Percentiles rank a stretch among this genome's conserved stretches.
Evolutionary conservation across 495 filamentous ascomycete genomes (phyloP).

Genomic region (Hypoxylon trugodes): DNA sequence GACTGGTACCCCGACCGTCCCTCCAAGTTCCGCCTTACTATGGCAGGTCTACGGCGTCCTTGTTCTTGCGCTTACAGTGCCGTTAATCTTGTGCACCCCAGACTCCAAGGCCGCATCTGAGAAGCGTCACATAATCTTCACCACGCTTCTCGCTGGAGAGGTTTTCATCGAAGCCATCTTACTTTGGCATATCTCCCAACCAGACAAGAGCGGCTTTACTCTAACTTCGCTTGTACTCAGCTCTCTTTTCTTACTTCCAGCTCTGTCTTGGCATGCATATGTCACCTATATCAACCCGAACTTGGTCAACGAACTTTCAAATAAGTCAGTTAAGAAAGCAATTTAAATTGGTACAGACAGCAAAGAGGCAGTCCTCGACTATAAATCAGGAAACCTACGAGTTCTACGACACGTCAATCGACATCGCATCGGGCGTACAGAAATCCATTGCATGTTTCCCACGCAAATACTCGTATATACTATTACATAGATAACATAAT

Average conservation of each 20-base stretch:
- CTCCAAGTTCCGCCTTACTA: slow-evolving; percentile 25
- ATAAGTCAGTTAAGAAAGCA: slow-evolving; percentile 13
- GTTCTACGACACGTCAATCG: too few species aligned
- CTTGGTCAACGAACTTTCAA: slow-evolving; percentile 1
- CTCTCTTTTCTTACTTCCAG: slow-evolving; percentile 19
- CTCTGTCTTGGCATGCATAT: slow-evolving; percentile 31
- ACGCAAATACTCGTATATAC: neutral
- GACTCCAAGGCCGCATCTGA: slow-evolving; percentile 14
- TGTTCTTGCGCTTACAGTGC: slow-evolving; percentile 28
- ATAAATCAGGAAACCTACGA: too few species aligned
- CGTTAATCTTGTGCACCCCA: slow-evolving; percentile 22
- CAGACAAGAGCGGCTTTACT: slow-evolving; percentile 18
- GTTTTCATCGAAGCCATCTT: slow-evolving; percentile 25
- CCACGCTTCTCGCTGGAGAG: slow-evolving; percentile 28
- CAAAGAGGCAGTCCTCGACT: too few species aligned
- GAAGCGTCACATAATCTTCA: slow-evolving; percentile 26
- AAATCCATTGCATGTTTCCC: neutral
- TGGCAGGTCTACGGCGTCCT: slow-evolving; percentile 32
- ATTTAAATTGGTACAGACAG: slow-evolving; percentile 2
- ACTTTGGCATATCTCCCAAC: slow-evolving; percentile 10
- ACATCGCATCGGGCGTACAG: too few species aligned
- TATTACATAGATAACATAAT: neutral
- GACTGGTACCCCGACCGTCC: neutral
- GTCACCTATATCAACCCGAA: slow-evolving; percentile 20
- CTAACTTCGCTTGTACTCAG: slow-evolving; percentile 19